Conservation (phyloP, 768 basidiomycete genomes). For the Crepidotus variabilis region DNA sequence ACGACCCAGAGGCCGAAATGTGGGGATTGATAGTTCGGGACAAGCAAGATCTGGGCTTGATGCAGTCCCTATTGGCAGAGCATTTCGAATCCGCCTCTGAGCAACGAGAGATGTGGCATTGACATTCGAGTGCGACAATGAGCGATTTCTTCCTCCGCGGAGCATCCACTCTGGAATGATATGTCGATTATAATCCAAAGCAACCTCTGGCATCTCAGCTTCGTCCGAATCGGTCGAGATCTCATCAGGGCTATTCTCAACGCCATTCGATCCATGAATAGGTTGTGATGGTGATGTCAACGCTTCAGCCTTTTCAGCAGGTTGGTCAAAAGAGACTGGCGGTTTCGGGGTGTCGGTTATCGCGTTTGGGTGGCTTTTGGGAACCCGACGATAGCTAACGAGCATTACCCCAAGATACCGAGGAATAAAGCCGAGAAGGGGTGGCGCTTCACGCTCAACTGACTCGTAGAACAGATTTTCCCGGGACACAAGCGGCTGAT, state of each 20-base stretch:
- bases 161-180: slow-evolving; percentile 95
- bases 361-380: slow-evolving; percentile 29
- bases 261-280: slow-evolving; percentile 12
- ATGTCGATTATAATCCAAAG: slow-evolving; percentile 87
- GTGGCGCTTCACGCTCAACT: slow-evolving; percentile 91
- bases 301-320: slow-evolving; percentile 13
- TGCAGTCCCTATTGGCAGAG: slow-evolving; percentile 49
- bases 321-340: slow-evolving; percentile 20
- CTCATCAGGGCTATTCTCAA: slow-evolving; percentile 25
- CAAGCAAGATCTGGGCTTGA: slow-evolving; percentile 67
- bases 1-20: slow-evolving; percentile 24
- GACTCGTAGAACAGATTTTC: slow-evolving; percentile 99
- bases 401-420: slow-evolving; percentile 98
- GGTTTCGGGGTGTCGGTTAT: slow-evolving; percentile 13
- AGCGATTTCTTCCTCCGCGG: slow-evolving; percentile 44
- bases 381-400: slow-evolving; percentile 87
- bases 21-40: slow-evolving; percentile 13
- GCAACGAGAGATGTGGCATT: slow-evolving; percentile 29
- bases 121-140: slow-evolving; percentile 45
- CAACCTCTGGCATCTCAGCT: slow-evolving; percentile 92
- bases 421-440: slow-evolving; percentile 91
- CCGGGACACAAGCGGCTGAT: slow-evolving; percentile 89
- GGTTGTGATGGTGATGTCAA: slow-evolving; percentile 13
- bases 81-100: slow-evolving; percentile 33
- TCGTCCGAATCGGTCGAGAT: slow-evolving; percentile 50